Conservation (phyloP, 2,329 filamentous ascomycete species). For the Didymella segeticola region DNA sequence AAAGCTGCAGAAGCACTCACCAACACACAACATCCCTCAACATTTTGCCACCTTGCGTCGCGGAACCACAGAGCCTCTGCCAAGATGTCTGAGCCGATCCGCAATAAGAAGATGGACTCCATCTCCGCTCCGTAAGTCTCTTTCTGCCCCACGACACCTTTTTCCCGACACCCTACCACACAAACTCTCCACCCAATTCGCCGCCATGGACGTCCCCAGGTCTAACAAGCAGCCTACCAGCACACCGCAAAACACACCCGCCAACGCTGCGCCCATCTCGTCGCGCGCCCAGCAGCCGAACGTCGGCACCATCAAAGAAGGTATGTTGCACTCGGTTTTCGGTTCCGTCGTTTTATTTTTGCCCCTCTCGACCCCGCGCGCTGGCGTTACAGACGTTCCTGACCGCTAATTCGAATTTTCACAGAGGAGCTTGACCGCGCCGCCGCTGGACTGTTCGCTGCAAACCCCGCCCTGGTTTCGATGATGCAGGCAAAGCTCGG, state of each 20-base stretch:
- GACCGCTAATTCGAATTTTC: slow-evolving; percentile 48
- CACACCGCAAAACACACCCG: slow-evolving; percentile 97
- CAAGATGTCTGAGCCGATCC: slow-evolving; percentile 72
- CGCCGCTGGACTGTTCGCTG: slow-evolving; percentile 90
- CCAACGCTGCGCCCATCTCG: slow-evolving; percentile 93
- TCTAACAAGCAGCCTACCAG: slow-evolving; percentile 59
- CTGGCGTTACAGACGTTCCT: slow-evolving; percentile 29
- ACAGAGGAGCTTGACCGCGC: slow-evolving; percentile 90
- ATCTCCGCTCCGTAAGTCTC: slow-evolving; percentile 68
- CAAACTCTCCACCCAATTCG: slow-evolving; percentile 27
- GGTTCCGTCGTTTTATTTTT: slow-evolving; percentile 12
- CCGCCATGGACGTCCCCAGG: slow-evolving; percentile 42
- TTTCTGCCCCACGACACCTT: slow-evolving; percentile 34
- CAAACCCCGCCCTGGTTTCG: slow-evolving; percentile 91
- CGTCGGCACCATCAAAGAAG: slow-evolving; percentile 95
- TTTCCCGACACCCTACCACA: slow-evolving; percentile 29
- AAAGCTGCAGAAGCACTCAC: slow-evolving; percentile 45
- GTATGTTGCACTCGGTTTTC: slow-evolving; percentile 58
- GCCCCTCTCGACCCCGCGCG: slow-evolving; percentile 42
- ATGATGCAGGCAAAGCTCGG: slow-evolving; percentile 98
- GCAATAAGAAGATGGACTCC: slow-evolving; percentile 69
- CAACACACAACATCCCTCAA: slow-evolving; percentile 39
- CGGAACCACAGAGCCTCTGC: slow-evolving; percentile 34
- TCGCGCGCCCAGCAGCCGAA: slow-evolving; percentile 96
- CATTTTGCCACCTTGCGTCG: slow-evolving; percentile 38